Conservation (phyloP, 805 yeast genomes). For the Yarrowia sp. region DNA sequence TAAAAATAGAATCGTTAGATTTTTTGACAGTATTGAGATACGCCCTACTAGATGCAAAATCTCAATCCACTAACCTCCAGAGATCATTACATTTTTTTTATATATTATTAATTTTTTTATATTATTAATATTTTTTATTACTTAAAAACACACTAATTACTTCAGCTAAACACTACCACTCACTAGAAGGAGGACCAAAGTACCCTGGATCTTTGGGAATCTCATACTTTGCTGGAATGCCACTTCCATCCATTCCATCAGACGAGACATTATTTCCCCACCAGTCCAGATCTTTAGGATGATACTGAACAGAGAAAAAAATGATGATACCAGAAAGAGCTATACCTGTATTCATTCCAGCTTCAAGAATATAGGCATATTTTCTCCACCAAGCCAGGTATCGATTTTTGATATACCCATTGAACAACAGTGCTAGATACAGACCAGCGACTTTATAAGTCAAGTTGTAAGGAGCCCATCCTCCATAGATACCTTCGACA, state of each 20-base stretch:
- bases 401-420: slow-evolving; percentile 47
- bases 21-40: too few relatives aligned
- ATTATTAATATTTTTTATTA: too few relatives aligned
- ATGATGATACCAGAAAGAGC: slow-evolving; percentile 59
- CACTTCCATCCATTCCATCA: slow-evolving; percentile 28
- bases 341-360: slow-evolving; percentile 61
- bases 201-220: slow-evolving; percentile 33
- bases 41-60: too few relatives aligned
- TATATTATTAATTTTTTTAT: too few relatives aligned
- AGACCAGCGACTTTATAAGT: slow-evolving; percentile 46
- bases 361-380: slow-evolving; percentile 52
- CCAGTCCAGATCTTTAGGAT: slow-evolving; percentile 50
- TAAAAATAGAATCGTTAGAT: too few relatives aligned
- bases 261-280: slow-evolving; percentile 54
- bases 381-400: slow-evolving; percentile 56
- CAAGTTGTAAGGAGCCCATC: slow-evolving; percentile 45
- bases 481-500: slow-evolving; percentile 43
- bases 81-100: too few relatives aligned
- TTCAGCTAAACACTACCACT: slow-evolving; percentile 27
- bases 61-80: too few relatives aligned
- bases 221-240: slow-evolving; percentile 27
- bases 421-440: slow-evolving; percentile 44
- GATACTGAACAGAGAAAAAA: slow-evolving; percentile 52
- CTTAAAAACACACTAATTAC: neutral
- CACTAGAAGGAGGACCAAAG: slow-evolving; percentile 37